phyloP scores from a whole-genome alignment of 2,329 filamentous ascomycete species.

The Kalaharituber pfeilii region DNA sequence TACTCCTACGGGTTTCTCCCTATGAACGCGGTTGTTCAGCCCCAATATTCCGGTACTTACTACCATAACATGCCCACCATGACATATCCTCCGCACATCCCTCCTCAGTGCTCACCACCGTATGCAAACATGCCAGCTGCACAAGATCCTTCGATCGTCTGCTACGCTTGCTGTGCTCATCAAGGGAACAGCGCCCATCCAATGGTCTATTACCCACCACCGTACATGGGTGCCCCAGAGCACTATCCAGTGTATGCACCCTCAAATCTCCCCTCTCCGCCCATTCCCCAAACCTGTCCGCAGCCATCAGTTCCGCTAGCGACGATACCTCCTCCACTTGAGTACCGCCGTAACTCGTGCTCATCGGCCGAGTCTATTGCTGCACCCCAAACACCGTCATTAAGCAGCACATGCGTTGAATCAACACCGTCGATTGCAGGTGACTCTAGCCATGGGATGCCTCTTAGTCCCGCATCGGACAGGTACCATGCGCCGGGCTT shows the following conservation, averaged over 20 bases:
- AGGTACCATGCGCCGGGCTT: not conserved
- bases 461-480: not conserved
- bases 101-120: constrained; percentile 12
- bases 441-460: constrained; percentile 4
- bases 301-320: not conserved
- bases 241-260: not conserved
- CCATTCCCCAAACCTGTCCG: not conserved
- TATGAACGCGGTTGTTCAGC: not conserved
- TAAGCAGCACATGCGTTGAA: constrained; percentile 24
- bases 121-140: constrained; percentile 13
- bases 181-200: constrained; percentile 6
- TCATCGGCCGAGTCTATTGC: constrained; percentile 29
- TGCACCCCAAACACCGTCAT: constrained; percentile 23
- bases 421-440: constrained; percentile 23
- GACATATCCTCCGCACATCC: constrained; percentile 11
- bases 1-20: not conserved
- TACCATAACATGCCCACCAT: not conserved
- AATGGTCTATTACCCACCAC: not conserved
- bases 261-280: not conserved
- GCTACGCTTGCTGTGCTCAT: constrained; percentile 4
- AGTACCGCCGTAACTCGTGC: constrained; percentile 29
- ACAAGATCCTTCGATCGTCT: constrained; percentile 1
- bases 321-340: constrained; percentile 24
- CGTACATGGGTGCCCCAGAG: not conserved
- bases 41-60: not conserved